A percentile compares a stretch with the other conserved stretches of the same genome.
Conservation (phyloP, 805 yeast genomes). For the Monosporozyma unispora region DNA sequence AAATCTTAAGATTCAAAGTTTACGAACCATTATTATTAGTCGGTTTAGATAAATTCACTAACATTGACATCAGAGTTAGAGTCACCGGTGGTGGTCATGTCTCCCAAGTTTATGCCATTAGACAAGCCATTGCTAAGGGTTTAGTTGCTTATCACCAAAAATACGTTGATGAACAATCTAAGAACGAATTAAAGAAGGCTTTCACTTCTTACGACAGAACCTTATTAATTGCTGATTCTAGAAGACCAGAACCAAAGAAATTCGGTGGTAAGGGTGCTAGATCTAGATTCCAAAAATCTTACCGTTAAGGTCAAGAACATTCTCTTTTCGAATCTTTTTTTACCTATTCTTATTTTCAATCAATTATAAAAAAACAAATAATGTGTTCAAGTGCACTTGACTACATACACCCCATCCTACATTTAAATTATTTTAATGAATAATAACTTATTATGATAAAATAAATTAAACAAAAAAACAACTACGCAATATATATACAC, state of each 20-base stretch:
- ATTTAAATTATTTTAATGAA: no score
- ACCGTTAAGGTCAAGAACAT: constrained; percentile 94
- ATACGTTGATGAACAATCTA: constrained; percentile 98
- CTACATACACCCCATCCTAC: neutral
- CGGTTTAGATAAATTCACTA: constrained; percentile 97
- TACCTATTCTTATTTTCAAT: constrained; percentile 1
- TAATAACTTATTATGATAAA: neutral
- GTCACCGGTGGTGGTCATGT: constrained; percentile 99
- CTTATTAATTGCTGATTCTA: constrained; percentile 97
- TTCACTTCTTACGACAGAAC: constrained; percentile 98
- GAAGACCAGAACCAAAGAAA: constrained; percentile 99
- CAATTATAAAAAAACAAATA: no score
- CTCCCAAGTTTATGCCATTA: constrained; percentile 98
- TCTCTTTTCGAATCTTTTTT: neutral
- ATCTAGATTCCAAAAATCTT: constrained; percentile 99
- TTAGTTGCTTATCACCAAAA: constrained; percentile 99
- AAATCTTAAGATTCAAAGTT: constrained; percentile 97
- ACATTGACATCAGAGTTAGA: constrained; percentile 96
- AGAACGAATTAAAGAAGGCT: constrained; percentile 98
- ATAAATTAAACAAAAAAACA: neutral
- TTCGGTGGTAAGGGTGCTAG: constrained; percentile 99
- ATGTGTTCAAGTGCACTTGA: no score
- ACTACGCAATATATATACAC: constrained; percentile 1
- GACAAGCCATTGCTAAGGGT: constrained; percentile 99
- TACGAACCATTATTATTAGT: constrained; percentile 98